Evolutionary conservation across 73 alveolate species (phyloP).

Genomic region (Paraurostyla sp.): DNA sequence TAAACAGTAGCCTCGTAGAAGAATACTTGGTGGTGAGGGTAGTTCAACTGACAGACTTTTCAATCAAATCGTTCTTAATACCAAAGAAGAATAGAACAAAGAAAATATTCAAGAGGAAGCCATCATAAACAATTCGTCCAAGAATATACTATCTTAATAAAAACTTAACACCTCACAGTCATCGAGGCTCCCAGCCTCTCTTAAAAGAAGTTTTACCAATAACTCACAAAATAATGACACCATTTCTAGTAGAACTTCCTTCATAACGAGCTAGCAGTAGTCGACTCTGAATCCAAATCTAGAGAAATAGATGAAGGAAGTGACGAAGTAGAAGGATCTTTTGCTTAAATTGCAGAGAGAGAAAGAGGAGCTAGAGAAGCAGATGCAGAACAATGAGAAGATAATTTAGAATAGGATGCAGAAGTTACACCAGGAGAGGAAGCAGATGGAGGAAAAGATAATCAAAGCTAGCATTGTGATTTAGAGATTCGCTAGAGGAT

Average conservation of each 20-base stretch:
- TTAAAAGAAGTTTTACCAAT: constrained; percentile 29
- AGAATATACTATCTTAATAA: not conserved
- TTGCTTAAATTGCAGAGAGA: constrained; percentile 43
- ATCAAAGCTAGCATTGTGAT: constrained; percentile 8
- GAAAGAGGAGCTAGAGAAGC: constrained; percentile 40
- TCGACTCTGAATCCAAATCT: not conserved
- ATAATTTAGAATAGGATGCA: constrained; percentile 43
- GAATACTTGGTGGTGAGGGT: constrained; percentile 33
- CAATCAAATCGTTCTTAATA: not conserved
- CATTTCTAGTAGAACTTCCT: not conserved
- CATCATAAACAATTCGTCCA: not conserved
- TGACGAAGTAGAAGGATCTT: constrained; percentile 28
- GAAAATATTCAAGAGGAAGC: constrained; percentile 16
- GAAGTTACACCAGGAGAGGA: constrained; percentile 48
- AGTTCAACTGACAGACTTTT: constrained; percentile 38
- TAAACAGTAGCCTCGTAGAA: not conserved
- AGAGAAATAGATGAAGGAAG: constrained; percentile 38
- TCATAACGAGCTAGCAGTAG: not conserved
- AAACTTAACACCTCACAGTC: not conserved
- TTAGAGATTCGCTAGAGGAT: constrained; percentile 32
- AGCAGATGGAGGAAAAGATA: constrained; percentile 27
- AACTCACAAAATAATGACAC: not conserved
- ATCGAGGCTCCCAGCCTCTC: not conserved
- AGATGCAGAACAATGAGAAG: constrained; percentile 44
- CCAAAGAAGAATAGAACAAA: constrained; percentile 17